Evolutionary conservation across 2,329 filamentous ascomycete species (phyloP).

Genomic region (Cercospora brassicicola): DNA sequence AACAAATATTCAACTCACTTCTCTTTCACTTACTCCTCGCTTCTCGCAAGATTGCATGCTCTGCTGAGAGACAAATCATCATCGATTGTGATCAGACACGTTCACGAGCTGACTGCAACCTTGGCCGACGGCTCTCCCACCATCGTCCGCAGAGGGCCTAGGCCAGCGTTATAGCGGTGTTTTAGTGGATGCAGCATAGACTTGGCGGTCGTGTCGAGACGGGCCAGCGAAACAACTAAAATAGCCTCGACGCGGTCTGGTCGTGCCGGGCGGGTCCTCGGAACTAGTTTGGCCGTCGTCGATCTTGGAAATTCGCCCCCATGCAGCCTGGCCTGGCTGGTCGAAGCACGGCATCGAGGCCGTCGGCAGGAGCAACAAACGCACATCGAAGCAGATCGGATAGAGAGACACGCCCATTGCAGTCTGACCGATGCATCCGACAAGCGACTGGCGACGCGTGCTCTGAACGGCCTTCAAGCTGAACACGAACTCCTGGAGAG

Average conservation of each 20-base stretch:
- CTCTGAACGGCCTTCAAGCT: background rate
- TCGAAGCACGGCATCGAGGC: background rate
- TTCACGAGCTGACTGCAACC: background rate
- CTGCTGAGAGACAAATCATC: background rate
- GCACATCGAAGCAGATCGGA: background rate
- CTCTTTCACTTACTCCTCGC: background rate
- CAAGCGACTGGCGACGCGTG: background rate
- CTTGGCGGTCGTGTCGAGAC: conserved; percentile 2
- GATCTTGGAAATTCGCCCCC: background rate
- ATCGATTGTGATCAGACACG: background rate
- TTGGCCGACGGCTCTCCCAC: background rate
- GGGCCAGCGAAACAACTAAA: background rate
- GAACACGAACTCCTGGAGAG: background rate
- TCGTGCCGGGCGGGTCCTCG: background rate
- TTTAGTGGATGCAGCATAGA: background rate
- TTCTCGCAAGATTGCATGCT: background rate
- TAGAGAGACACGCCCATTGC: background rate
- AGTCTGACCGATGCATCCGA: background rate
- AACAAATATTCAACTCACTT: background rate
- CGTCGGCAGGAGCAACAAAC: background rate
- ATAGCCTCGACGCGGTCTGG: conserved; percentile 5
- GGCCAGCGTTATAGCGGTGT: background rate
- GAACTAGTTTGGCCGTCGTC: conserved; percentile 2
- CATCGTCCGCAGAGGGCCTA: background rate
- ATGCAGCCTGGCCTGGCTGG: background rate